Conservation (phyloP, 2,329 filamentous ascomycete species). For the Trichoderma afroharzianum region DNA sequence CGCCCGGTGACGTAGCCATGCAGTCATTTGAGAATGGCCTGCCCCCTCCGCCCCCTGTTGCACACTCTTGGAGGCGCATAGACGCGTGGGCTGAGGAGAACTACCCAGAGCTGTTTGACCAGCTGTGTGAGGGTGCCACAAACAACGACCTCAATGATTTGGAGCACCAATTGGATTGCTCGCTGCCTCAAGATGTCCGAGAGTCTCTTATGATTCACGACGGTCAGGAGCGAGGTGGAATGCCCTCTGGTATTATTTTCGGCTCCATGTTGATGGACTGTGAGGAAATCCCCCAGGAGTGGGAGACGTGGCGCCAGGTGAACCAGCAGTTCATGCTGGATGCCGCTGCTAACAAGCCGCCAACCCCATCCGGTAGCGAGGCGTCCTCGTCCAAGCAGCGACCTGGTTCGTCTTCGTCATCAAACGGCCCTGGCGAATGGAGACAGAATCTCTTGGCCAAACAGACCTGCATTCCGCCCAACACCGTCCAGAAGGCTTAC, state of each 20-base stretch:
- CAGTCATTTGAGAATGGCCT: slow-evolving; percentile 90
- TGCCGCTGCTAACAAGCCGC: slow-evolving; percentile 54
- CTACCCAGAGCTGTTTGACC: slow-evolving; percentile 90
- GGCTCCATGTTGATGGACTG: slow-evolving; percentile 94
- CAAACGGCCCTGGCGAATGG: slow-evolving; percentile 63
- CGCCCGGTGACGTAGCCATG: slow-evolving; percentile 86
- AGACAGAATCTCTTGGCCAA: slow-evolving; percentile 77
- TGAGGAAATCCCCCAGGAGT: slow-evolving; percentile 96
- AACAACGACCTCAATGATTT: slow-evolving; percentile 94
- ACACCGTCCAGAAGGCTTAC: slow-evolving; percentile 87
- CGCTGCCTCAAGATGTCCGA: slow-evolving; percentile 85
- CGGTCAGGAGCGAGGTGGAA: slow-evolving; percentile 91
- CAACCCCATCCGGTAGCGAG: slow-evolving; percentile 58
- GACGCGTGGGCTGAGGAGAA: slow-evolving; percentile 92
- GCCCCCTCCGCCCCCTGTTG: slow-evolving; percentile 81
- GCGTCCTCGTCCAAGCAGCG: slow-evolving; percentile 66
- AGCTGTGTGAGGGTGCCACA: slow-evolving; percentile 88
- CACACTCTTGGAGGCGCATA: slow-evolving; percentile 91
- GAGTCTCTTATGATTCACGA: slow-evolving; percentile 90
- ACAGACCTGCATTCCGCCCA: slow-evolving; percentile 84
- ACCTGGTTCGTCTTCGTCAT: slow-evolving; percentile 43
- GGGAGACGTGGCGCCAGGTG: slow-evolving; percentile 92
- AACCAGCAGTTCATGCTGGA: slow-evolving; percentile 81
- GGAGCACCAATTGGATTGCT: slow-evolving; percentile 93
- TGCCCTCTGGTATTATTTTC: slow-evolving; percentile 89